phyloP scores from a whole-genome alignment of 257 asterid species.

The Nicotiana noctiflora region DNA sequence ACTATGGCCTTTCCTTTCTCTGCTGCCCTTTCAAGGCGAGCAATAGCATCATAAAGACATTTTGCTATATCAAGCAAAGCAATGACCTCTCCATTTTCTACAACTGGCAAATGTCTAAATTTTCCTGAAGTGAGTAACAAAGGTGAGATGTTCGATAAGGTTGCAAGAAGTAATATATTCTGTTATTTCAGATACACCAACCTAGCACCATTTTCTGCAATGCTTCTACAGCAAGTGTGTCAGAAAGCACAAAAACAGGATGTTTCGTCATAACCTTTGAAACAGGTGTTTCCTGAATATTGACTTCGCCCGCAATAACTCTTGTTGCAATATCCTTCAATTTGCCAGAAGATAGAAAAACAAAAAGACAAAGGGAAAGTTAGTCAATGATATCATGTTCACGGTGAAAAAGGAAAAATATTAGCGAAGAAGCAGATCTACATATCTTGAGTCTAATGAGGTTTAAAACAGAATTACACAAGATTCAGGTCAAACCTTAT shows the following conservation, averaged over 20 bases:
- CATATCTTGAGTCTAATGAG: not conserved
- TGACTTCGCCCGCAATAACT: conserved; percentile 73
- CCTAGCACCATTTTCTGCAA: conserved; percentile 98
- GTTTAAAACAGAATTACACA: not conserved
- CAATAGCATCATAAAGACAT: conserved; percentile 89
- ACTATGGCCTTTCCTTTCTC: conserved; percentile 99
- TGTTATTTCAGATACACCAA: conserved; percentile 16
- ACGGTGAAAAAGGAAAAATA: not conserved
- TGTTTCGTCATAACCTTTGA: conserved; percentile 87
- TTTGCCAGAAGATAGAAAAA: not conserved
- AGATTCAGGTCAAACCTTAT: conserved; percentile 44
- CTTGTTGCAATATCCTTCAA: conserved; percentile 74
- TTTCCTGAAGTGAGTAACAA: conserved; percentile 46
- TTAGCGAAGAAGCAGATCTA: not conserved
- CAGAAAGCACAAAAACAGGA: conserved; percentile 82
- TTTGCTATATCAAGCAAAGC: conserved; percentile 90
- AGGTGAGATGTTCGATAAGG: conserved; percentile 5
- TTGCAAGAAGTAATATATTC: not conserved
- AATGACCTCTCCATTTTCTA: conserved; percentile 92
- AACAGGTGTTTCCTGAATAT: conserved; percentile 71
- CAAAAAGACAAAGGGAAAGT: not conserved
- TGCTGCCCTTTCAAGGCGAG: conserved; percentile 93
- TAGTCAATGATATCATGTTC: not conserved
- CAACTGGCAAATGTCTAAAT: conserved; percentile 93
- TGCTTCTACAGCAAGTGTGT: conserved; percentile 96